Evolutionary conservation across 2,329 filamentous ascomycete genomes (phyloP), one percentile per base, ranked within the genome.

Genomic region (Neonectria hederae): DNA sequence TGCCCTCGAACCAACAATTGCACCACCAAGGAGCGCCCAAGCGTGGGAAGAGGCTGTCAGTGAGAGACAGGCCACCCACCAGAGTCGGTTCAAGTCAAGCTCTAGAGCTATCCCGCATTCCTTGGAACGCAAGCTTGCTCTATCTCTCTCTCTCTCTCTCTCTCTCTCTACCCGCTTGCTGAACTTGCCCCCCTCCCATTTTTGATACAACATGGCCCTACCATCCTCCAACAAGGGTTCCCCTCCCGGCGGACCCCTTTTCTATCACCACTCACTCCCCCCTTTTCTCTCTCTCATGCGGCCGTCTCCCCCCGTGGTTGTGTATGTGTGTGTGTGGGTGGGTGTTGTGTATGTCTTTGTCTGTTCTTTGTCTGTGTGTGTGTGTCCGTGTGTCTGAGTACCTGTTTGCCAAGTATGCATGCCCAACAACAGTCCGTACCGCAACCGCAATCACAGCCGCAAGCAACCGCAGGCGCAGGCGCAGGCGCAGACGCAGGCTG

Each of bases 271-370:
- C 53, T 24, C 35, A 14, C 24, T 46, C 52, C 8, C 7, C 24
- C 46, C 56, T 35, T 49, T 21, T 51, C 51, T 28, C 40, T 17
- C 46, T 67, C 63, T 51, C 26, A 56, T 32, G 45, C 63, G 60
- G 60, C 63, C 64, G 66, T 69, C 62, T 49, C 46, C 56, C 54
- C 48, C 43, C 22, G 21, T 32, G 52, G 38, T 42, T 45, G 61
- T 35, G 56, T 26, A 10, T 53, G 55, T 49, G 55, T 53, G 56
- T 45, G 21, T 38, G 55, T 28, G 54, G n/a, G n/a, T n/a, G n/a
- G n/a, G n/a, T n/a, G 38, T 42, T 45, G 61, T 35, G 56, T 26
- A 10, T 53, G 55, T 49, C 46, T n/a, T n/a, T n/a, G n/a, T n/a
- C n/a, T n/a, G n/a, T n/a, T n/a, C n/a, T n/a, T n/a, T 53, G 56